These are phyloP conservation scores for Nothopassalora personata DNA, from an alignment of 2,329 filamentous ascomycete genomes.

Conservation along the genomic window DNA sequence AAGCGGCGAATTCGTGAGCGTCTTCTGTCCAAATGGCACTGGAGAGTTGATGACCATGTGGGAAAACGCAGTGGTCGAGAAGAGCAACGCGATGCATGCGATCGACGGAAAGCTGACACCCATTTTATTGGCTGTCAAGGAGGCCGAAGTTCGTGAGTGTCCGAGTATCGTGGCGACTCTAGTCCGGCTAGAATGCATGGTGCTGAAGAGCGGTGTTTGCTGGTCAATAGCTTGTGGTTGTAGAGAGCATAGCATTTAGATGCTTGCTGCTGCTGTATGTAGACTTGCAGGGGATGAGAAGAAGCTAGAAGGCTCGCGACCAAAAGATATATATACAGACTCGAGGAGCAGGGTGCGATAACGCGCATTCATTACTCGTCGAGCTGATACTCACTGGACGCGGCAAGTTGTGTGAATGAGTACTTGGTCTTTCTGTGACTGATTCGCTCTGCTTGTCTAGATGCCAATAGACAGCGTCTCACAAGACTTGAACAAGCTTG, in stretches of 20 bases:
- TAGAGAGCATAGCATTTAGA: conserved; percentile 1
- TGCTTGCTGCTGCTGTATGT: neutral
- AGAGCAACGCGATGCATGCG: conserved; percentile 34
- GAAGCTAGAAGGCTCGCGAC: neutral
- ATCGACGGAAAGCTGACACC: conserved; percentile 3
- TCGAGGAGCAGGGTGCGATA: neutral
- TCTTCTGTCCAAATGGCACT: conserved; percentile 54
- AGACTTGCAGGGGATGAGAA: neutral
- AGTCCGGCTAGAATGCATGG: conserved; percentile 19
- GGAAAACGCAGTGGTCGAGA: conserved; percentile 48
- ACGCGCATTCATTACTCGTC: neutral
- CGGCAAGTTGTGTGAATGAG: neutral
- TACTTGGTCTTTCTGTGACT: neutral
- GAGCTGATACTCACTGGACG: neutral
- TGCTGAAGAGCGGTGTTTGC: conserved; percentile 10
- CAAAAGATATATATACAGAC: neutral
- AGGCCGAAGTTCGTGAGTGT: conserved; percentile 2
- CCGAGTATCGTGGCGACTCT: conserved; percentile 8
- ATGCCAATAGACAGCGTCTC: neutral
- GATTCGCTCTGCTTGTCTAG: neutral
- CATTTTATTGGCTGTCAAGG: conserved; percentile 13
- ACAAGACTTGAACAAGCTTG: neutral
- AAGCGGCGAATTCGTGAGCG: conserved; percentile 62
- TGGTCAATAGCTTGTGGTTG: neutral
- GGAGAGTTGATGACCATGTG: conserved; percentile 73